Evolutionary conservation across 768 basidiomycete species (phyloP).

Genomic region (Lactarius pseudohatsudake): DNA sequence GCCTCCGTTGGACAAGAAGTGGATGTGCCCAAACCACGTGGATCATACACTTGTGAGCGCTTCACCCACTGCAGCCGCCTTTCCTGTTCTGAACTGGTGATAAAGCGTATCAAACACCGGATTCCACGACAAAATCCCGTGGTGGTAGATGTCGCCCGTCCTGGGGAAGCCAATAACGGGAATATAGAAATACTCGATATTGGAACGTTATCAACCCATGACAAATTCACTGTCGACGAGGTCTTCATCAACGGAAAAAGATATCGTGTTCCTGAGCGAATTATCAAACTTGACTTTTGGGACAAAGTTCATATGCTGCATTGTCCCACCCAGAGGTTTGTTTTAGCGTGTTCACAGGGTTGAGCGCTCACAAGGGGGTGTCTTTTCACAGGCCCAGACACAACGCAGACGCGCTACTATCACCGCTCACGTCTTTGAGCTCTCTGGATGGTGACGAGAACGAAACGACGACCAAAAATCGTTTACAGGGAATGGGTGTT

Average conservation of each 20-base stretch:
- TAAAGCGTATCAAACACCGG: constrained; percentile 74
- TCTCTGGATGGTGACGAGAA: constrained; percentile 28
- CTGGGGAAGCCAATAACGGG: constrained; percentile 82
- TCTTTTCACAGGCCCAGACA: constrained; percentile 18
- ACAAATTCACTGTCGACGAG: constrained; percentile 69
- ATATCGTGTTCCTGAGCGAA: constrained; percentile 89
- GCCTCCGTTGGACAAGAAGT: constrained; percentile 87
- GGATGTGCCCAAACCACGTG: constrained; percentile 99
- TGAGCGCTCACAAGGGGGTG: constrained; percentile 3
- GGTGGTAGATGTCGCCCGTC: constrained; percentile 73
- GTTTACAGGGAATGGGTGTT: constrained; percentile 19
- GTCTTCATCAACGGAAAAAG: constrained; percentile 85
- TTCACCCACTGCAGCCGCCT: constrained; percentile 9
- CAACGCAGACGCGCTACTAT: constrained; percentile 29
- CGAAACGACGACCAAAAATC: constrained; percentile 12
- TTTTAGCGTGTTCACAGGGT: not conserved
- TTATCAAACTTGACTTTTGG: constrained; percentile 96
- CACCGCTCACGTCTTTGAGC: constrained; percentile 34
- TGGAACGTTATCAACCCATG: constrained; percentile 47
- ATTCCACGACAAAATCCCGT: constrained; percentile 68
- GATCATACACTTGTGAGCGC: constrained; percentile 76
- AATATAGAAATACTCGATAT: constrained; percentile 84
- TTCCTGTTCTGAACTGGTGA: constrained; percentile 25
- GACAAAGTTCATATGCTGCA: constrained; percentile 52
- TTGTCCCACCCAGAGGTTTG: constrained; percentile 22